Conservation (phyloP, 164 flowering plant species). For the Litsea cubeba region DNA sequence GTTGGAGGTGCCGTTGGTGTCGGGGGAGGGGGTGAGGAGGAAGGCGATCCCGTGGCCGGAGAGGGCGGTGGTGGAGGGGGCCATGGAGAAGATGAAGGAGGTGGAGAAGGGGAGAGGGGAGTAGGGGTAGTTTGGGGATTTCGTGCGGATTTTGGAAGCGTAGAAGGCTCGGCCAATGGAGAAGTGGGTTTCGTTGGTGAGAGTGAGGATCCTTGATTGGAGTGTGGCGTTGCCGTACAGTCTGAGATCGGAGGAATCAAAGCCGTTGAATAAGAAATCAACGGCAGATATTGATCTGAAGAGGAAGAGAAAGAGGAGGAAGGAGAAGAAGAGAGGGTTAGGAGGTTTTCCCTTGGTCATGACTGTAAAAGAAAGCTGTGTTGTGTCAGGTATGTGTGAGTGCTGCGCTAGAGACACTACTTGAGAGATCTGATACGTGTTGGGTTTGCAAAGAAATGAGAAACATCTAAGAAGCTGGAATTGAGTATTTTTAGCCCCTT, state of each 20-base stretch:
- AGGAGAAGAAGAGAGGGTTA: background rate
- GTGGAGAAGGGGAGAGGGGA: conserved; percentile 25
- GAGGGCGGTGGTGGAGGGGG: conserved; percentile 9
- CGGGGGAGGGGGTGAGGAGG: conserved; percentile 22
- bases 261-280: conserved; percentile 30
- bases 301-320: conserved; percentile 8
- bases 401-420: too few relatives aligned
- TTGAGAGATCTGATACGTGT: background rate
- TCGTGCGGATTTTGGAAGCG: conserved; percentile 24
- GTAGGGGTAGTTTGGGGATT: conserved; percentile 8
- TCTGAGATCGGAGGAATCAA: conserved; percentile 17
- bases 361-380: background rate
- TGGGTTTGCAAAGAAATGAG: background rate
- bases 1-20: conserved; percentile 14
- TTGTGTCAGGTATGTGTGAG: background rate
- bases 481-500: too few relatives aligned
- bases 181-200: conserved; percentile 25
- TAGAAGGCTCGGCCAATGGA: conserved; percentile 28
- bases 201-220: conserved; percentile 15
- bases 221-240: conserved; percentile 19
- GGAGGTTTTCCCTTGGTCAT: conserved; percentile 9
- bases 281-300: conserved; percentile 10
- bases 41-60: conserved; percentile 41
- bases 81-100: conserved; percentile 39
- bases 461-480: too few relatives aligned